Evolutionary conservation across 2,329 filamentous ascomycete species (phyloP), one percentile per base, ranked within the genome.

Genomic region (Trichoderma polysporum): DNA sequence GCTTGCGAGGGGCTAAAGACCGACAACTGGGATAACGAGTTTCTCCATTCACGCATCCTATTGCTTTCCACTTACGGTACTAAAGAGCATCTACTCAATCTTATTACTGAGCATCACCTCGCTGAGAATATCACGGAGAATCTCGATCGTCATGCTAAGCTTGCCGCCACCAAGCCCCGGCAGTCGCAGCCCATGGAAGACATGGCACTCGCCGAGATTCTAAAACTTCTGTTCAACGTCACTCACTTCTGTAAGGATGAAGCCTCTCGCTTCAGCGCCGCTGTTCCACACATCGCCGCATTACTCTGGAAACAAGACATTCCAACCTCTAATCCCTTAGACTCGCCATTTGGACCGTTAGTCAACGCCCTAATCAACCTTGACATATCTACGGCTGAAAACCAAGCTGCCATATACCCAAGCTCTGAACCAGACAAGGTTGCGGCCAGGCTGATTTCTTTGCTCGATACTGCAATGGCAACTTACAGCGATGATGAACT

Each of bases 171-270:
- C 22, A 73, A 75, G 53, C 70, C 74, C 27, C 75, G 73, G 8
- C 41, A 49, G 12, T 70, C 70, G 13, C 80, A 86, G 49, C 85
- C 86, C 0, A 91, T 94, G 84, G 88, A 91, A 70, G 88, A 91
- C 67, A 88, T 94, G 87, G 93, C 94, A 0, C 83, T 98, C 41
- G 84, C 84, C 9, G 94, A 98, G 77, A 94, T 91, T 0, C 81
- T 95, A 58, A 97, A 97, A 74, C 84, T 98, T 47, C 80, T 97
- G 60, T 98, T 96, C 83, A 97, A 97, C 77, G 83, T 97, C 62
- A 91, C 91, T 1, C 89, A 94, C 72, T 88, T 89, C 73, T 90
- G 90, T 71, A 87, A 88, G 4, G 83, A 89, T 49, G 83, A 90
- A 29, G 79, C 81, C 4, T 76, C 81, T 0, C 79, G 82, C 0